Conservation (phyloP, 148 eudicot genomes). For the Rhododendron ovatum region DNA sequence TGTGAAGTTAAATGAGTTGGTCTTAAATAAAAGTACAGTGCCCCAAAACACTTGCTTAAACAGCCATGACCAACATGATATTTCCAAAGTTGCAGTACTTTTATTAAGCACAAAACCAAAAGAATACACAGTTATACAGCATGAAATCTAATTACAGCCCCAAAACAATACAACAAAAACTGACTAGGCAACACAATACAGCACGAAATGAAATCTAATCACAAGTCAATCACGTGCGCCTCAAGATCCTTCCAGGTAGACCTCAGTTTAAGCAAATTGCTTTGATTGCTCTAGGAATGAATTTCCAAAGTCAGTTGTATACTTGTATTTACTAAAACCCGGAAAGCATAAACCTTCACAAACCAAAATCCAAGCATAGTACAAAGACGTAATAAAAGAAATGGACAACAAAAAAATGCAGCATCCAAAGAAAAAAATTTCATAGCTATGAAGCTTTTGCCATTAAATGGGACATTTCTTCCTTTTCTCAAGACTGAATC, state of each 20-base stretch:
- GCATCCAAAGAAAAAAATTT: neutral
- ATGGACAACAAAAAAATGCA: neutral
- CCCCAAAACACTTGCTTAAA: neutral
- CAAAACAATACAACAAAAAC: too few relatives aligned
- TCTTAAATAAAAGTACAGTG: too few relatives aligned
- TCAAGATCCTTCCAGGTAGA: neutral
- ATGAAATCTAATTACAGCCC: too few relatives aligned
- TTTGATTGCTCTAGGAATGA: neutral
- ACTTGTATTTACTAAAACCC: neutral
- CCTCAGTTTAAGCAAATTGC: neutral
- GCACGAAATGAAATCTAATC: neutral
- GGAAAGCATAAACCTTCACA: neutral
- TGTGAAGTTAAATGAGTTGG: neutral
- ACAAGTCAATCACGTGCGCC: neutral
- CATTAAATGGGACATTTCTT: neutral
- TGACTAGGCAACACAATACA: too few relatives aligned
- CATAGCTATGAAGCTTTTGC: neutral
- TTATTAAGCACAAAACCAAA: too few relatives aligned
- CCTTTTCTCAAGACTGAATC: neutral
- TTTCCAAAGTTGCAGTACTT: neutral
- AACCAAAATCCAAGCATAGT: neutral
- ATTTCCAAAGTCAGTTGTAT: neutral
- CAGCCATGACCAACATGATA: neutral
- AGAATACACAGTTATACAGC: too few relatives aligned
- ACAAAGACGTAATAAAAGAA: neutral